Evolutionary conservation across 306 rosid genomes (phyloP).

Genomic region (Betula pendula): DNA sequence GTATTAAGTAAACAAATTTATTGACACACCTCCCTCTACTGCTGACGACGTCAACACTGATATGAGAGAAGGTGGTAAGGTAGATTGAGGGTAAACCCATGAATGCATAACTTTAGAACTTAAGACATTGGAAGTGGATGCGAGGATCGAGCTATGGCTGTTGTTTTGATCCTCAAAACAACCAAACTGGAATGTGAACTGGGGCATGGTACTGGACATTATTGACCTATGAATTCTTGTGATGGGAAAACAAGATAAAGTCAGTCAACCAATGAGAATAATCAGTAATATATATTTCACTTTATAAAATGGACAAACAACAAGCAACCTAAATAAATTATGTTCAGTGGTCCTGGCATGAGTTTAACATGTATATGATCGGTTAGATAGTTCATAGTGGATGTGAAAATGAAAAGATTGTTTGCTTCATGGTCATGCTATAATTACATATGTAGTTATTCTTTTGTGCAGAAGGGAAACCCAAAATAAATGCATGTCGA

Average conservation of each 20-base stretch:
- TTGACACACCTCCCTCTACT: constrained; percentile 58
- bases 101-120: constrained; percentile 56
- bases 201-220: constrained; percentile 42
- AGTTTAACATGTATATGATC: background rate
- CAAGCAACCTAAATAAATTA: constrained; percentile 4
- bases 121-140: constrained; percentile 36
- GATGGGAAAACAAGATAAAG: background rate
- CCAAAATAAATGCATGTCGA: constrained; percentile 5
- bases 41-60: constrained; percentile 68
- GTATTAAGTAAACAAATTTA: background rate
- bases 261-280: background rate
- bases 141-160: constrained; percentile 26
- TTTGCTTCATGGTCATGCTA: background rate
- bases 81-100: constrained; percentile 92
- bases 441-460: constrained; percentile 3
- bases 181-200: constrained; percentile 34
- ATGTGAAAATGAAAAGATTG: background rate
- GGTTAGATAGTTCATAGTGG: background rate
- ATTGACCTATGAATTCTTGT: constrained; percentile 50
- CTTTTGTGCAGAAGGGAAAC: background rate
- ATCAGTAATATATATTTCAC: constrained; percentile 10
- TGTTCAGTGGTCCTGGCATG: background rate
- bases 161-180: constrained; percentile 38
- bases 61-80: constrained; percentile 71
- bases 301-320: constrained; percentile 23